These are phyloP conservation scores for Pulicaria dysenterica DNA, from an alignment of 129 eudicot species.

Conservation along the genomic window DNA sequence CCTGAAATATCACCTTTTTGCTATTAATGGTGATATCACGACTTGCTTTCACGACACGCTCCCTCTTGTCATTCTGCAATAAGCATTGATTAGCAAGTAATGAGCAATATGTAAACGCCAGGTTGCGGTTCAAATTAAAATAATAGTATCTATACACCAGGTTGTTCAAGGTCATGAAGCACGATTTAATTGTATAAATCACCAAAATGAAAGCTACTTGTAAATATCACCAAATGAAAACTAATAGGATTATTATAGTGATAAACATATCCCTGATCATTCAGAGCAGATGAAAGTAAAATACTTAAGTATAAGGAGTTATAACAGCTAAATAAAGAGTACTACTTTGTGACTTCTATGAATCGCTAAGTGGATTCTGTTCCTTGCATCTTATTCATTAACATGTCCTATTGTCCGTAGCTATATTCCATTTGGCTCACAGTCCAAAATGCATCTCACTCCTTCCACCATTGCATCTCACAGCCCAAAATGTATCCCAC, in stretches of 20 bases:
- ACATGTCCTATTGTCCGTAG: not conserved
- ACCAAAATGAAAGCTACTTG: not conserved
- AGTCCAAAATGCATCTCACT: not conserved
- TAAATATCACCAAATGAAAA: not conserved
- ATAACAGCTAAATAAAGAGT: slow-evolving; percentile 1
- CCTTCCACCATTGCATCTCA: not conserved
- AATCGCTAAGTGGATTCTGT: not conserved
- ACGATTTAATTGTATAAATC: slow-evolving; percentile 4
- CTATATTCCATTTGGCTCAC: not conserved
- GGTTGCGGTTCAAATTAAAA: not conserved
- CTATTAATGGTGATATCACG: slow-evolving; percentile 95
- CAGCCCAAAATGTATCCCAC: not conserved
- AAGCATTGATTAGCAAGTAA: slow-evolving; percentile 8
- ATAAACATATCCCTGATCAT: not conserved
- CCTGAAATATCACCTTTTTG: slow-evolving; percentile 98
- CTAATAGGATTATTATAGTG: not conserved
- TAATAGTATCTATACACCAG: not conserved
- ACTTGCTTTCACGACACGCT: slow-evolving; percentile 96
- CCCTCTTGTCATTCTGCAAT: slow-evolving; percentile 91
- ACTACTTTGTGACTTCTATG: not conserved
- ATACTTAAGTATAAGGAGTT: not conserved
- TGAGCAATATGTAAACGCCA: not conserved
- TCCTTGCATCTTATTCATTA: too few species aligned
- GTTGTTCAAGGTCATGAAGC: not conserved
- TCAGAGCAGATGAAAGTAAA: not conserved